These are phyloP conservation scores for Botryotinia convoluta DNA, from an alignment of 2,329 filamentous ascomycete genomes.

Conservation along the genomic window DNA sequence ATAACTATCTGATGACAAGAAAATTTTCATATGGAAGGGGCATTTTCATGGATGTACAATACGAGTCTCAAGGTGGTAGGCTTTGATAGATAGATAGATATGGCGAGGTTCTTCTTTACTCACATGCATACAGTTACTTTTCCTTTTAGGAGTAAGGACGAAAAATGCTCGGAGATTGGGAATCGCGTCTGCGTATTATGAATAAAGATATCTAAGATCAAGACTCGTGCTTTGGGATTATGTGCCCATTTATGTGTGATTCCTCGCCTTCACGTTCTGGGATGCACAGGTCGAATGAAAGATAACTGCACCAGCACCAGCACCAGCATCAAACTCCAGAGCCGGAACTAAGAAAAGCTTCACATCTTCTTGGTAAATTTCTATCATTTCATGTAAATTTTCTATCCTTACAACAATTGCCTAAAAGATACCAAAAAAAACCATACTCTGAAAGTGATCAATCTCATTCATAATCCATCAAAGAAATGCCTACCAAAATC, in stretches of 20 bases:
- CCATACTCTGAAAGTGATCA: background rate
- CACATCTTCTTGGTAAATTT: background rate
- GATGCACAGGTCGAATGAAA: background rate
- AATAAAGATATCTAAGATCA: background rate
- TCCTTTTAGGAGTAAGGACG: constrained; percentile 4
- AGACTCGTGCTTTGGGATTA: background rate
- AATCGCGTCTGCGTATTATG: background rate
- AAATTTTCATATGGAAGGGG: background rate
- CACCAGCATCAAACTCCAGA: background rate
- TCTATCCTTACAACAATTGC: constrained; percentile 5
- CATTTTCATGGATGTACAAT: constrained; percentile 4
- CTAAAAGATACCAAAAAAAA: background rate
- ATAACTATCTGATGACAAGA: background rate
- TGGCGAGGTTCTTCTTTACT: background rate
- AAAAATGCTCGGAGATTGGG: background rate
- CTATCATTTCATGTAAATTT: background rate
- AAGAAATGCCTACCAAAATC: constrained; percentile 5
- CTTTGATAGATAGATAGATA: constrained; percentile 3
- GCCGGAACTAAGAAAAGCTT: background rate
- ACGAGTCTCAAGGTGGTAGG: background rate
- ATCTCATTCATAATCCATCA: constrained; percentile 11
- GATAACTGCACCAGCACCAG: background rate
- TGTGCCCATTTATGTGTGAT: background rate
- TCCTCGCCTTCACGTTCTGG: background rate
- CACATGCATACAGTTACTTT: background rate